Evolutionary conservation across 179 eudicot genomes (phyloP).

Genomic region (Spinacia oleracea): DNA sequence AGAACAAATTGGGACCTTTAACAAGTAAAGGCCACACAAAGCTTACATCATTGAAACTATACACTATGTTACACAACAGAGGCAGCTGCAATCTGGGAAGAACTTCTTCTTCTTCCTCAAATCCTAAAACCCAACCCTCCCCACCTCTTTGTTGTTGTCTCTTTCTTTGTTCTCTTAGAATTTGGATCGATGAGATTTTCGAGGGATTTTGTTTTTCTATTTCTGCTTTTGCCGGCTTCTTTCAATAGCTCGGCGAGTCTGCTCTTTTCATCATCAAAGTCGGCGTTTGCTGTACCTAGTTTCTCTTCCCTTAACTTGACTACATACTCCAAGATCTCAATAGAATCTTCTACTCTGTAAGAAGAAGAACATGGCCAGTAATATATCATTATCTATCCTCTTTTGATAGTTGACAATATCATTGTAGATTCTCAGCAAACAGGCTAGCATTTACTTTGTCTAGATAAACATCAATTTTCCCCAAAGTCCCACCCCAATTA

Average conservation of each 20-base stretch:
- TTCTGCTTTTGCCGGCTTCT: conserved; percentile 90
- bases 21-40: conserved; percentile 27
- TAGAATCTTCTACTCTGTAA: conserved; percentile 93
- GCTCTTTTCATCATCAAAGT: conserved; percentile 91
- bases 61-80: conserved; percentile 47
- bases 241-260: conserved; percentile 89
- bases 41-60: conserved; percentile 46
- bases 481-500: conserved; percentile 7
- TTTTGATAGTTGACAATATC: neutral
- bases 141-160: conserved; percentile 74
- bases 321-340: conserved; percentile 93
- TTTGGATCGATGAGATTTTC: conserved; percentile 95
- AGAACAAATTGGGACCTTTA: neutral
- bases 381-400: conserved; percentile 20
- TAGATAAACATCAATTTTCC: conserved; percentile 13
- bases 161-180: conserved; percentile 83
- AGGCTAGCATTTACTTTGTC: conserved; percentile 28
- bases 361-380: conserved; percentile 12
- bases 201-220: conserved; percentile 87
- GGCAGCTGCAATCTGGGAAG: conserved; percentile 20
- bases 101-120: conserved; percentile 29
- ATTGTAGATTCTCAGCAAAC: conserved; percentile 7
- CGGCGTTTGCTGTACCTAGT: conserved; percentile 95
- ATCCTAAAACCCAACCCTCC: conserved; percentile 79
- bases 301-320: conserved; percentile 96